A percentile compares a stretch with the other conserved stretches of the same genome.
Conservation (phyloP, 257 asterid genomes). For the Solanum dulcamara region DNA sequence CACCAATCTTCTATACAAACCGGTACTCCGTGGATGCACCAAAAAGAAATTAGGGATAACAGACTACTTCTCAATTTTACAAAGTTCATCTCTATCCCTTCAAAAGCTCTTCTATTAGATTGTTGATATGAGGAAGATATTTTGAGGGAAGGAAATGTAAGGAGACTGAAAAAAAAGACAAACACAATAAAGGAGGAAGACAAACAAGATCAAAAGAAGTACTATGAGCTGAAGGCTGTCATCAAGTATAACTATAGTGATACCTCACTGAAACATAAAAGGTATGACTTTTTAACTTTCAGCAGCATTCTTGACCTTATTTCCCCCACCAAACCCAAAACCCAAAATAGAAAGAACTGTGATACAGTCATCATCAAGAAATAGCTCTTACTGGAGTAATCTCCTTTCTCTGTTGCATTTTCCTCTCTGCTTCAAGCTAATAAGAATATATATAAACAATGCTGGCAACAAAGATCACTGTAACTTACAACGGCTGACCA, state of each 20-base stretch:
- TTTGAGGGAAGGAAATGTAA: not conserved
- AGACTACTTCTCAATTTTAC: not conserved
- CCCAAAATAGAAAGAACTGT: not conserved
- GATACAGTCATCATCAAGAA: not conserved
- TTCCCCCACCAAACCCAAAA: not conserved
- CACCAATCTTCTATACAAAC: not conserved
- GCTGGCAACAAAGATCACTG: not conserved
- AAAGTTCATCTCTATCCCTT: not conserved
- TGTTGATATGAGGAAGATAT: not conserved
- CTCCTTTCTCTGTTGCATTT: not conserved
- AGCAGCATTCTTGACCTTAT: not conserved
- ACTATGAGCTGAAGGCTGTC: not conserved
- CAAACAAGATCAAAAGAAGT: not conserved
- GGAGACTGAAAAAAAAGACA: not conserved
- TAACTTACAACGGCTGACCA: conserved; percentile 83
- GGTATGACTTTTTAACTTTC: not conserved
- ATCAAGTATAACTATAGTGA: not conserved
- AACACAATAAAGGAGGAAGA: not conserved
- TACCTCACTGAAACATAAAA: not conserved
- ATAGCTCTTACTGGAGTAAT: not conserved
- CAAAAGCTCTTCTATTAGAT: not conserved
- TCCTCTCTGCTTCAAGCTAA: not conserved
- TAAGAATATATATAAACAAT: not conserved
- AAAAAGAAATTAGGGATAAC: not conserved
- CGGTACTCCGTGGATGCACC: not conserved